Conservation (phyloP, 306 rosid genomes). For the Pyrus betulifolia region DNA sequence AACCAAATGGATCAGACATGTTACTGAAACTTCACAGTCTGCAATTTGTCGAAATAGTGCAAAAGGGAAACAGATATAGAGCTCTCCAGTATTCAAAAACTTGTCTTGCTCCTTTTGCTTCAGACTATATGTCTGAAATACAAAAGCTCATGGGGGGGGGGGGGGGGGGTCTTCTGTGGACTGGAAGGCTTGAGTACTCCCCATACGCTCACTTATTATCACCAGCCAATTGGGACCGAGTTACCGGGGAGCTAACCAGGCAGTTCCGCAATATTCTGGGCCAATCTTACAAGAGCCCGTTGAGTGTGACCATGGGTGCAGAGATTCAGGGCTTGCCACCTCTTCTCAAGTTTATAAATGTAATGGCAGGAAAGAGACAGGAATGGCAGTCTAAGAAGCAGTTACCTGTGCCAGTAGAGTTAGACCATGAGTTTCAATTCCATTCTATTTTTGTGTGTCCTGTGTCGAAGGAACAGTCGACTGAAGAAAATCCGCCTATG, state of each 20-base stretch:
- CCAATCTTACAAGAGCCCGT: slow-evolving; percentile 72
- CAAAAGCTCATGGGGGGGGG: slow-evolving; percentile 82
- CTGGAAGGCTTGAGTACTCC: slow-evolving; percentile 66
- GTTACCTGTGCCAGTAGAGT: slow-evolving; percentile 76
- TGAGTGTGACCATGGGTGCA: slow-evolving; percentile 71
- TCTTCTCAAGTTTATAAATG: slow-evolving; percentile 69
- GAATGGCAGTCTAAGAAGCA: slow-evolving; percentile 87
- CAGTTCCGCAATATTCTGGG: slow-evolving; percentile 84
- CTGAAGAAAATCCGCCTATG: slow-evolving; percentile 88
- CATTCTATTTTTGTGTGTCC: slow-evolving; percentile 95
- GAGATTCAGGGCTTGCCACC: slow-evolving; percentile 74
- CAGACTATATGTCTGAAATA: slow-evolving; percentile 49
- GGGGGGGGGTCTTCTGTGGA: slow-evolving; percentile 69
- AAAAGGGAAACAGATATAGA: slow-evolving; percentile 49
- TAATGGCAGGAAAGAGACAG: slow-evolving; percentile 80
- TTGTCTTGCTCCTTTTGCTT: slow-evolving; percentile 53
- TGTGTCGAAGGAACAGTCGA: slow-evolving; percentile 83
- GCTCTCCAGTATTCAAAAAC: slow-evolving; percentile 68
- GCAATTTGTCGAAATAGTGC: slow-evolving; percentile 60
- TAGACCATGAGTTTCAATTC: slow-evolving; percentile 71
- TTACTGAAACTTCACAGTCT: slow-evolving; percentile 66
- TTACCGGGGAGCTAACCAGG: slow-evolving; percentile 64
- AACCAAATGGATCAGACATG: slow-evolving; percentile 60
- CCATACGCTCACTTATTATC: slow-evolving; percentile 58
- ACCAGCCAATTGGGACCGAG: slow-evolving; percentile 58